These are phyloP conservation scores for Flaveria bidentis DNA, from an alignment of 129 eudicot species.

Conservation along the genomic window DNA sequence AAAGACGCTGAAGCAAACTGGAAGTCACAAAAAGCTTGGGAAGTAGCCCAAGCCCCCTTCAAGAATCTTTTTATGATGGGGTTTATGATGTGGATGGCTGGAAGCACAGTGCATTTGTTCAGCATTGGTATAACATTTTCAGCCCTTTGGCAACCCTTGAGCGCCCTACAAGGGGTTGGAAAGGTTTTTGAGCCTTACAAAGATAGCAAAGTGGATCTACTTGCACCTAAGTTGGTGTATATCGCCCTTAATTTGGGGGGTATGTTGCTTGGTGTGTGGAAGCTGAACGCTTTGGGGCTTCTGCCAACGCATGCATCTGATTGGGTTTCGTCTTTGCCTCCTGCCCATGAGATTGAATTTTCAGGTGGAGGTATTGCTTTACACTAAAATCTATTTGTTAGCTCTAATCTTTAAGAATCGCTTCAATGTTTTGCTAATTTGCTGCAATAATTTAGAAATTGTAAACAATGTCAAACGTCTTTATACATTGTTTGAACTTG, in stretches of 20 bases:
- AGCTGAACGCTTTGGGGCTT: conserved; percentile 89
- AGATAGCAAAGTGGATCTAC: conserved; percentile 78
- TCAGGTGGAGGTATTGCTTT: conserved; percentile 72
- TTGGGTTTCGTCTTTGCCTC: conserved; percentile 97
- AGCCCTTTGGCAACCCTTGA: conserved; percentile 92
- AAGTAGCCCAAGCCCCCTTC: conserved; percentile 88
- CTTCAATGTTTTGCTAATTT: conserved; percentile 5
- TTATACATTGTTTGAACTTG: conserved; percentile 2
- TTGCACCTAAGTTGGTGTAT: conserved; percentile 68
- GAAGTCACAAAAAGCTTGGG: conserved; percentile 99
- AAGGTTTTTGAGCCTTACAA: conserved; percentile 90
- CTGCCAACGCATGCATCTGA: conserved; percentile 94
- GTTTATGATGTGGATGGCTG: conserved; percentile 99
- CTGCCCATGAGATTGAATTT: conserved; percentile 88
- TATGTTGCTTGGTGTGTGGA: conserved; percentile 84
- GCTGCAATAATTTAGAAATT: conserved; percentile 9
- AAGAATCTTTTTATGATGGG: conserved; percentile 95
- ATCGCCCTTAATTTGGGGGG: conserved; percentile 84
- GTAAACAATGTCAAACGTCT: neutral
- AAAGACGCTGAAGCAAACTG: conserved; percentile 92
- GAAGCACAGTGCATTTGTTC: conserved; percentile 92
- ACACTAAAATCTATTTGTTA: neutral
- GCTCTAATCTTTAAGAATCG: conserved; percentile 20
- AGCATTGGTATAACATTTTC: conserved; percentile 97
- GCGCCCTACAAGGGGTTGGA: conserved; percentile 91